These are phyloP conservation scores for Phytopythium montanum DNA, from an alignment of 352 stramenopile species.

Conservation along the genomic window DNA sequence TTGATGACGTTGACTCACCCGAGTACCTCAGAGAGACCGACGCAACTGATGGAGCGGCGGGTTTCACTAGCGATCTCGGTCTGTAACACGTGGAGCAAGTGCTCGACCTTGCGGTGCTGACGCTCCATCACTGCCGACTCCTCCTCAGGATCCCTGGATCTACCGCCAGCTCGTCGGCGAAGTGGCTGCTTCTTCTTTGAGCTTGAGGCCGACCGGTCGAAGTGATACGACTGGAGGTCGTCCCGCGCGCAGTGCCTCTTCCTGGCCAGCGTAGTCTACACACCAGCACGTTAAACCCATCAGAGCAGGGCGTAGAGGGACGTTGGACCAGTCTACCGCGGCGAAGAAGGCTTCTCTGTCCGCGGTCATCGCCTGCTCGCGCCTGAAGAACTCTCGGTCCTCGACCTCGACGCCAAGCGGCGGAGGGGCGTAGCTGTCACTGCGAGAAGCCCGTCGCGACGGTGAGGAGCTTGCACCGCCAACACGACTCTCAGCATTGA, in stretches of 20 bases:
- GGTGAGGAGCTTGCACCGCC: background rate
- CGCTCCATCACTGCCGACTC: conserved; percentile 31
- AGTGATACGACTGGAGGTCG: conserved; percentile 41
- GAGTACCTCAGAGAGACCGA: background rate
- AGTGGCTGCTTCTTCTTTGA: conserved; percentile 6
- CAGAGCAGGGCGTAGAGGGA: no score
- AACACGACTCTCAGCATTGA: background rate
- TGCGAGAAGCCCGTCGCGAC: conserved; percentile 23
- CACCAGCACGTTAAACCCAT: background rate
- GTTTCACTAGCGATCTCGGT: conserved; percentile 58
- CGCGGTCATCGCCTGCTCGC: conserved; percentile 15
- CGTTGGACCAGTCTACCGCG: conserved; percentile 15
- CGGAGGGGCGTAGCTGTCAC: background rate
- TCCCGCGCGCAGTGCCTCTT: conserved; percentile 45
- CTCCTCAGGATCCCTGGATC: background rate
- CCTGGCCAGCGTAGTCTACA: conserved; percentile 31
- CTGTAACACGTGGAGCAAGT: conserved; percentile 55
- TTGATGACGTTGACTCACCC: background rate
- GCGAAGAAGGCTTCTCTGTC: conserved; percentile 21
- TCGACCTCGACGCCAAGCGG: conserved; percentile 22
- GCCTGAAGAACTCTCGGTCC: conserved; percentile 32
- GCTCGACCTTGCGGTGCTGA: conserved; percentile 51
- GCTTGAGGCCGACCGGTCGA: conserved; percentile 25
- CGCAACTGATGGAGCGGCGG: conserved; percentile 53
- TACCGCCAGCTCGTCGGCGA: background rate